Base-by-base conservation (phyloP, 768 basidiomycete genomes). In the Mycena filopes region DNA sequence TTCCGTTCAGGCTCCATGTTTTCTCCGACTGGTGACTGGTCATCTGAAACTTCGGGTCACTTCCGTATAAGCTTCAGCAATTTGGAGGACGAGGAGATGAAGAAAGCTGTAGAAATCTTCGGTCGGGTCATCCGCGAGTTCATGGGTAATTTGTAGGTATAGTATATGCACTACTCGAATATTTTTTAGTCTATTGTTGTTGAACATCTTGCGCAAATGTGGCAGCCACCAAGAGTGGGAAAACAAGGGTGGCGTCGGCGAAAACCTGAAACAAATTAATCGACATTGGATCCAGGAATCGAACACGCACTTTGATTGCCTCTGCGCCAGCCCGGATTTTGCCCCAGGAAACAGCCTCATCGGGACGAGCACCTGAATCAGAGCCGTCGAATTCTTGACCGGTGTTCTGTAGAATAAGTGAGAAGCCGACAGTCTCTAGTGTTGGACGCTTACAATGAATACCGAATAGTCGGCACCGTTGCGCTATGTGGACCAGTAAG, bases 311-410 rank as follows among this genome's bases (percentile, higher is more conserved):
- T 84, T 97, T 95, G 8, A 95, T 89, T 10, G 93, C 83, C 75
- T 94, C 90, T 6, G 94, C 84, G 11, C 89, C 90, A 15, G 92
- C 90, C 38, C 95, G 87, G 67, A 99, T 98, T 82, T 99, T 99
- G 1, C 98, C 98, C 98, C 98, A 99, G 4, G 94, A 96, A 26
- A 99, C 89, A 1, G 98, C 98, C 78, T 99, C 98, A 72, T 99
- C 98, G 11, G 98, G 98, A 63, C 94, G 84, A 33, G 98, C 96
- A 20, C 97, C 97, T 7, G 96, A 96, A 76, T 99, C 97, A 10
- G 96, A 98, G 2, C 98, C 98, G 75, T 99, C 98, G 70, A 98
- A 99, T 81, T 99, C 98, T 81, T 99, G 96, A 0, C 97, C 98
- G 2, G 98, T 99, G 73, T 99, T 99, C 93, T 95, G 67, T 80